A percentile compares a stretch with the other conserved stretches of the same genome.
These are phyloP conservation scores for Aureobasidium sp. DNA, from an alignment of 2,329 filamentous ascomycete species.

Conservation along the genomic window DNA sequence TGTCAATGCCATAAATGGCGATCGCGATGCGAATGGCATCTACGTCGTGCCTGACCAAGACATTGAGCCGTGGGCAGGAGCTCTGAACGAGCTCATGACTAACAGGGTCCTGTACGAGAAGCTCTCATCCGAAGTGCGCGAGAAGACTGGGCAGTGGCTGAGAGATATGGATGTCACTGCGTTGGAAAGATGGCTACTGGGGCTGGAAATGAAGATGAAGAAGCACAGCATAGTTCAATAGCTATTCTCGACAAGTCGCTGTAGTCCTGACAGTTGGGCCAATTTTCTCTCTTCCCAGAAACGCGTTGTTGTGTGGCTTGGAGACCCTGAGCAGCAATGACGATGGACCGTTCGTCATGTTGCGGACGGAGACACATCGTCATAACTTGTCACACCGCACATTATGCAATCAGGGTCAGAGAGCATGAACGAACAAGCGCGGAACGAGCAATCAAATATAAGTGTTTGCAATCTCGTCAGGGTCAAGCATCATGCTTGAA, in stretches of 20 bases:
- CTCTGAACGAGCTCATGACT: conserved; percentile 8
- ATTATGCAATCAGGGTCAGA: no score
- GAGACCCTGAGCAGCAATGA: no score
- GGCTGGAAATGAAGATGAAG: background rate
- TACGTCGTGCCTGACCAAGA: conserved; percentile 18
- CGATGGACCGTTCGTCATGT: no score
- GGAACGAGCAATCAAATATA: background rate
- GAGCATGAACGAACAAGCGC: background rate
- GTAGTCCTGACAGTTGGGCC: no score
- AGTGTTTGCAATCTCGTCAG: no score
- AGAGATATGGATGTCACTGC: background rate
- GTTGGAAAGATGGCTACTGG: background rate
- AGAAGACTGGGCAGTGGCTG: background rate
- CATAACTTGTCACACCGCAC: no score
- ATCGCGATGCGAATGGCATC: background rate
- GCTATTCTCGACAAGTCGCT: background rate
- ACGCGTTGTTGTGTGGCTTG: no score
- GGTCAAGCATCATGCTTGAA: no score
- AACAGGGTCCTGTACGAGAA: conserved; percentile 1
- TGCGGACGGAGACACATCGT: no score
- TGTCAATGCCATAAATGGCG: conserved; percentile 10
- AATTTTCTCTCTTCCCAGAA: no score
- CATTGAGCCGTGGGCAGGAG: conserved; percentile 9
- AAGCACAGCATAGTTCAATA: background rate
- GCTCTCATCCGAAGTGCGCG: background rate